Conservation (phyloP, 148 eudicot genomes). For the Vaccinium darrowii region DNA sequence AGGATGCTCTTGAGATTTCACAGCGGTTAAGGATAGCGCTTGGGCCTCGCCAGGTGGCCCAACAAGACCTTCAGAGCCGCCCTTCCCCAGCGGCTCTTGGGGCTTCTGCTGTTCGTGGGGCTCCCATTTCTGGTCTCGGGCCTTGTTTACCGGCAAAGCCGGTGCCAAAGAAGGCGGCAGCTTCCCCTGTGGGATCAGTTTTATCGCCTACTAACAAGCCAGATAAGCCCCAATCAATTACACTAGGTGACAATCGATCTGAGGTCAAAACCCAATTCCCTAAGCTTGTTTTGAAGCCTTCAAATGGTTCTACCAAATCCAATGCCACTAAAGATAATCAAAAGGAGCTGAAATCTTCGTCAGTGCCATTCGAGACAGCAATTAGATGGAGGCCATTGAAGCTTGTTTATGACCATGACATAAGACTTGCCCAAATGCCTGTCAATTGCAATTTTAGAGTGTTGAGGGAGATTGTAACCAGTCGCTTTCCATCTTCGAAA, state of each 20-base stretch:
- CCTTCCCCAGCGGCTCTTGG: conserved; percentile 95
- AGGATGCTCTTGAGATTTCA: conserved; percentile 74
- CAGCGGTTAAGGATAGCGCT: conserved; percentile 52
- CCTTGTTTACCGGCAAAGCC: conserved; percentile 89
- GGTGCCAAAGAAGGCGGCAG: conserved; percentile 53
- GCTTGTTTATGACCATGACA: conserved; percentile 92
- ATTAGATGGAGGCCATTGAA: conserved; percentile 74
- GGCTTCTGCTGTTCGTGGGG: conserved; percentile 90
- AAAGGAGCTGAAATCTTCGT: conserved; percentile 30
- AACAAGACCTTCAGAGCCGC: conserved; percentile 80
- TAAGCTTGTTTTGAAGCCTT: conserved; percentile 63
- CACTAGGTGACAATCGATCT: conserved; percentile 53
- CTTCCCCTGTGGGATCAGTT: conserved; percentile 32
- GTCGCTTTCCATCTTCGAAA: conserved; percentile 75
- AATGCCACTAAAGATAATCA: conserved; percentile 38
- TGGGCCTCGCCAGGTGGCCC: conserved; percentile 68
- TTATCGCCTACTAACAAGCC: conserved; percentile 32
- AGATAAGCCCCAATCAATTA: conserved; percentile 48
- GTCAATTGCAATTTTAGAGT: conserved; percentile 69
- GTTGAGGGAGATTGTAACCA: conserved; percentile 70
- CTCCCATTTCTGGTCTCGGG: conserved; percentile 81
- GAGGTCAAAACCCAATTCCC: conserved; percentile 58
- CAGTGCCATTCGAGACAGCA: conserved; percentile 18
- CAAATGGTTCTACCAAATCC: conserved; percentile 50
- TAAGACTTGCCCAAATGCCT: conserved; percentile 86